Percentiles rank a stretch among this genome's conserved stretches.
Evolutionary conservation across 2,329 filamentous ascomycete species (phyloP).

Genomic region (Sarocladium strictum): DNA sequence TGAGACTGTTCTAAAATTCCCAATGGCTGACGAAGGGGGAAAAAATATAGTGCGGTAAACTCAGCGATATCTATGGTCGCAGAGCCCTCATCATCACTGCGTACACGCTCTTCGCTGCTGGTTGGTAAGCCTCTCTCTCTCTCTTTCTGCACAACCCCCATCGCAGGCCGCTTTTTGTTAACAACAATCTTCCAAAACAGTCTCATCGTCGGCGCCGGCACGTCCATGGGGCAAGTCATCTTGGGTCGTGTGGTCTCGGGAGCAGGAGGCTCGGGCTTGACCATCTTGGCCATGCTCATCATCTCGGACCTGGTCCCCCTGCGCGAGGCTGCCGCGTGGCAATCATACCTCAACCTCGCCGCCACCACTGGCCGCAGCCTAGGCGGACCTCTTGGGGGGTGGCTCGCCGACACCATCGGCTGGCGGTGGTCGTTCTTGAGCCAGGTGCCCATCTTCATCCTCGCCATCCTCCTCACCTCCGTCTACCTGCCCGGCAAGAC

Average conservation of each 20-base stretch:
- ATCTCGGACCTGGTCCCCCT: constrained; percentile 62
- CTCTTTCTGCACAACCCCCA: background rate
- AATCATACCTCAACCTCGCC: constrained; percentile 67
- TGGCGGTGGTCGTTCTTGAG: constrained; percentile 57
- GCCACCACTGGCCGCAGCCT: constrained; percentile 62
- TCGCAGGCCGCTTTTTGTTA: too few relatives aligned
- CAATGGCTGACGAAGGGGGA: too few relatives aligned
- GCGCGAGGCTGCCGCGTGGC: constrained; percentile 65
- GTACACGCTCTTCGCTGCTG: constrained; percentile 16
- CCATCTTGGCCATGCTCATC: constrained; percentile 2
- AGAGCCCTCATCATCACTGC: constrained; percentile 14
- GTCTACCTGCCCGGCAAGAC: constrained; percentile 38
- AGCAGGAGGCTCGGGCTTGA: background rate
- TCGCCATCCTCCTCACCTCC: constrained; percentile 30
- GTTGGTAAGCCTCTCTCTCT: constrained; percentile 10
- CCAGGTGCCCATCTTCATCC: constrained; percentile 18
- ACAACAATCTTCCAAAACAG: too few relatives aligned
- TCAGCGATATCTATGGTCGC: constrained; percentile 19
- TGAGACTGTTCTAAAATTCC: too few relatives aligned
- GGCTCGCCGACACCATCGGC: constrained; percentile 66
- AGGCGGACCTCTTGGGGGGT: constrained; percentile 65
- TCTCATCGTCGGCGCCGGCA: background rate
- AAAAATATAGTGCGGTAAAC: constrained; percentile 19
- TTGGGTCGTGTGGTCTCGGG: background rate
- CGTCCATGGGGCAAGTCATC: background rate